Conservation (phyloP, 176 grass and related monocot genomes). For the Puya raimondii region DNA sequence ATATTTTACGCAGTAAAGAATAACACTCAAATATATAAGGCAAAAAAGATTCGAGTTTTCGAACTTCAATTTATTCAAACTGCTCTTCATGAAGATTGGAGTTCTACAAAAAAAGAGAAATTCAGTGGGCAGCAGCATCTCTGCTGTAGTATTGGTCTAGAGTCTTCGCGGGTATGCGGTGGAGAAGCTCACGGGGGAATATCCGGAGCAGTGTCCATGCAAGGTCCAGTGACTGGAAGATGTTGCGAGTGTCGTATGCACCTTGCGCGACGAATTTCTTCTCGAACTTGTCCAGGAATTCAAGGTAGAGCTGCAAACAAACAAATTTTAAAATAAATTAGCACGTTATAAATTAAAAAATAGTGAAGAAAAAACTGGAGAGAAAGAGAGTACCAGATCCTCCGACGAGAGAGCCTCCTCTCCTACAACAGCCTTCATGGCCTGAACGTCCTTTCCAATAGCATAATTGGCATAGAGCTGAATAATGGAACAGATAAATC, state of each 20-base stretch:
- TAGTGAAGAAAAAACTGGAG: not conserved
- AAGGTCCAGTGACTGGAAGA: constrained; percentile 94
- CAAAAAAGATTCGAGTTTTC: constrained; percentile 26
- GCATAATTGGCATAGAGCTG: constrained; percentile 99
- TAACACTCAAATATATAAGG: constrained; percentile 40
- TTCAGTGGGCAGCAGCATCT: constrained; percentile 60
- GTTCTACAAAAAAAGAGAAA: constrained; percentile 1
- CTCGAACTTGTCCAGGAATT: constrained; percentile 97
- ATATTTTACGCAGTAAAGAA: constrained; percentile 38
- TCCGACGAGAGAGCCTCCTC: constrained; percentile 99
- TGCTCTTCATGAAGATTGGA: constrained; percentile 8
- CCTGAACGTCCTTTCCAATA: constrained; percentile 99
- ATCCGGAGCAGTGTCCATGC: constrained; percentile 92
- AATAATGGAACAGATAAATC: constrained; percentile 13
- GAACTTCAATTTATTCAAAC: constrained; percentile 45
- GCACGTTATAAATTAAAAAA: not conserved
- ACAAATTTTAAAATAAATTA: constrained; percentile 12
- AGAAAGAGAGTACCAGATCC: constrained; percentile 58
- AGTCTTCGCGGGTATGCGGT: constrained; percentile 78
- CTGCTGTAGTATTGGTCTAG: constrained; percentile 78
- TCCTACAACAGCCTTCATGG: constrained; percentile 99
- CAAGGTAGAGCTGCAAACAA: constrained; percentile 67
- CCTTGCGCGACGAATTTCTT: constrained; percentile 81
- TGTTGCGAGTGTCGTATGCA: constrained; percentile 80
- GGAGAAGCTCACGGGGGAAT: constrained; percentile 78